Evolutionary conservation across 768 basidiomycete genomes (phyloP).

Genomic region (Xanthoconium stramineum): DNA sequence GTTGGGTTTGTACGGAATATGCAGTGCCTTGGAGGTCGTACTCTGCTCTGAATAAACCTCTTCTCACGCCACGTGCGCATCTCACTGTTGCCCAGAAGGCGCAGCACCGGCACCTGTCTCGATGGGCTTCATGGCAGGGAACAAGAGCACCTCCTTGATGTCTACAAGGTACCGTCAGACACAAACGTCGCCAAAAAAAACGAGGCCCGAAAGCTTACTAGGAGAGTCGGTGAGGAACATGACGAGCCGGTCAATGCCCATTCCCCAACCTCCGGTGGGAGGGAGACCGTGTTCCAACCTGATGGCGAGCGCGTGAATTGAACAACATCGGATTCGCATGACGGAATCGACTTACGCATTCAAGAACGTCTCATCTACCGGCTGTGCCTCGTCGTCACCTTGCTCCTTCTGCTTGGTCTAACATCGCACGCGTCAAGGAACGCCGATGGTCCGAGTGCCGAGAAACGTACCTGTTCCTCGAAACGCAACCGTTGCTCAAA

Average conservation of each 20-base stretch:
- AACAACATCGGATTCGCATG: not conserved
- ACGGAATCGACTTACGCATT: constrained; percentile 66
- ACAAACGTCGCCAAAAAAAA: not conserved
- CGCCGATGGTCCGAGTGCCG: no score
- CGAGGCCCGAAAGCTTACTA: constrained; percentile 46
- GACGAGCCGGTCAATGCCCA: constrained; percentile 93
- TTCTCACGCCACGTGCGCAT: constrained; percentile 27
- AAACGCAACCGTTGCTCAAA: constrained; percentile 95
- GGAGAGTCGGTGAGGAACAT: constrained; percentile 99
- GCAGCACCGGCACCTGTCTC: constrained; percentile 42
- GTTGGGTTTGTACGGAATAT: no score
- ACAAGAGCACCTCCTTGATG: constrained; percentile 94
- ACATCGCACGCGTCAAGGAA: not conserved
- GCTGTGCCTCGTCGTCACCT: constrained; percentile 98
- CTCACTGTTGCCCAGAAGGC: constrained; percentile 23
- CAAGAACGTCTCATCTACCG: constrained; percentile 92
- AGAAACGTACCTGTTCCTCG: constrained; percentile 73
- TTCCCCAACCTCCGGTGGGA: constrained; percentile 96
- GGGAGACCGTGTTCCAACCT: constrained; percentile 97
- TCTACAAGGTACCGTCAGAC: constrained; percentile 42
- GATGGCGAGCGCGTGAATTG: constrained; percentile 2
- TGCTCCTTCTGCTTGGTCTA: constrained; percentile 89
- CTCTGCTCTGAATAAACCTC: constrained; percentile 9
- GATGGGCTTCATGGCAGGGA: constrained; percentile 95
- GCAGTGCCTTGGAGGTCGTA: no score